Conservation (phyloP, 2,329 filamentous ascomycete species). For the Chaetomiaceae sp. region DNA sequence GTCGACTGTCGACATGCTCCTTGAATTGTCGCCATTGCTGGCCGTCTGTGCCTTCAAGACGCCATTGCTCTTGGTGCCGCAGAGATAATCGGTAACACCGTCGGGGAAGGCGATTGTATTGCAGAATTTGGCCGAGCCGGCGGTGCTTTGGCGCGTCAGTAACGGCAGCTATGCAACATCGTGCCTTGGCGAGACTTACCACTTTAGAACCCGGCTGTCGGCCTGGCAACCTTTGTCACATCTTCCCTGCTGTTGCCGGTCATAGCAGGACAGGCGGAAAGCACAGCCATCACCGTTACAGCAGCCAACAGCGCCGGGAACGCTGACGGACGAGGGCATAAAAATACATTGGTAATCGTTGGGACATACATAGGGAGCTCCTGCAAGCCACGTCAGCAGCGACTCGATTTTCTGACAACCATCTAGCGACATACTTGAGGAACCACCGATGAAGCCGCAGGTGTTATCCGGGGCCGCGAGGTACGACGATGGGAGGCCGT, state of each 20-base stretch:
- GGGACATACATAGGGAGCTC: conserved; percentile 36
- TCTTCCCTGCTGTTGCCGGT: conserved; percentile 33
- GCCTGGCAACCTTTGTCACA: conserved; percentile 37
- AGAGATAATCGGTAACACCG: conserved; percentile 41
- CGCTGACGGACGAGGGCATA: conserved; percentile 27
- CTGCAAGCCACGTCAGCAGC: conserved; percentile 21
- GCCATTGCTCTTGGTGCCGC: conserved; percentile 31
- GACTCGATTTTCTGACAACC: too few relatives aligned
- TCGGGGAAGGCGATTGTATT: conserved; percentile 39
- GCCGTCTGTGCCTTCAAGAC: conserved; percentile 36
- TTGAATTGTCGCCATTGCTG: conserved; percentile 33
- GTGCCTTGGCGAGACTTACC: conserved; percentile 29
- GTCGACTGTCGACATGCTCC: conserved; percentile 25
- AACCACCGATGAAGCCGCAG: conserved; percentile 43
- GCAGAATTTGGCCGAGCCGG: conserved; percentile 34
- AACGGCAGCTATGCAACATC: neutral
- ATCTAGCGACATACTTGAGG: conserved; percentile 29
- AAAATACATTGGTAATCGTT: conserved; percentile 34
- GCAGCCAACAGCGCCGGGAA: conserved; percentile 37
- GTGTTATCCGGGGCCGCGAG: conserved; percentile 45
- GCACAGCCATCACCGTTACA: conserved; percentile 33
- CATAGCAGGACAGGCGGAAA: conserved; percentile 34
- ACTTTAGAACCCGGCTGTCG: conserved; percentile 40
- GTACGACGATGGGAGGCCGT: conserved; percentile 28
- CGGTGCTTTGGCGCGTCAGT: conserved; percentile 34